Evolutionary conservation across 139 green algal genomes (phyloP).

Genomic region (Chlamydomonas schloesseri): DNA sequence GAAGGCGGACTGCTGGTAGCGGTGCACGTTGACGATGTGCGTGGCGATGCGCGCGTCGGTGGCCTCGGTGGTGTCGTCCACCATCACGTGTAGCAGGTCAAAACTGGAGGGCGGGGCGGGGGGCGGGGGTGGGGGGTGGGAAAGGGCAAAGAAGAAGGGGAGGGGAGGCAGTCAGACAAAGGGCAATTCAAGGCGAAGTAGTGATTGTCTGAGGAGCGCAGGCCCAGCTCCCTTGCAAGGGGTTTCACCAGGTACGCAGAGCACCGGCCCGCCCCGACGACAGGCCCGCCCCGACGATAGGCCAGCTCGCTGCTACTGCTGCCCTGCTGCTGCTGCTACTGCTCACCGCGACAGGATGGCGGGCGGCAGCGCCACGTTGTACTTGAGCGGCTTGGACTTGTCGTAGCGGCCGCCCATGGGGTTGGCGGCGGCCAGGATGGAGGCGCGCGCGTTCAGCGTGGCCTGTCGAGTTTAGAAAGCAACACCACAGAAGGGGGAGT

Average conservation of each 20-base stretch:
- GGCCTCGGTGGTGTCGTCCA: conserved; percentile 89
- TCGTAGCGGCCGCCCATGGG: conserved; percentile 95
- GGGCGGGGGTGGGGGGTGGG: background rate
- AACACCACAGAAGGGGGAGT: too few relatives aligned
- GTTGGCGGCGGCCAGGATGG: conserved; percentile 97
- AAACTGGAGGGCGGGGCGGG: conserved; percentile 74
- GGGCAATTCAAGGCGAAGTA: too few relatives aligned
- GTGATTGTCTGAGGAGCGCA: too few relatives aligned
- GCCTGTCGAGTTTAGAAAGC: too few relatives aligned
- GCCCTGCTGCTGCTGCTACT: too few relatives aligned
- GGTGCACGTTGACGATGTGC: conserved; percentile 88
- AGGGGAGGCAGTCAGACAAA: too few relatives aligned
- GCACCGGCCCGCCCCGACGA: too few relatives aligned
- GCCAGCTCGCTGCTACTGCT: too few relatives aligned
- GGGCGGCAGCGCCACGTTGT: conserved; percentile 92
- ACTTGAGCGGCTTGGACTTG: conserved; percentile 87
- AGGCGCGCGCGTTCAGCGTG: conserved; percentile 95
- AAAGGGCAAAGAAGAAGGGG: too few relatives aligned
- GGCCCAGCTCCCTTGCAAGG: too few relatives aligned
- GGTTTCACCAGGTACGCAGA: too few relatives aligned
- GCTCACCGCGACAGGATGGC: conserved; percentile 89
- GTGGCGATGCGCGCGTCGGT: conserved; percentile 82
- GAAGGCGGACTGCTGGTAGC: conserved; percentile 60
- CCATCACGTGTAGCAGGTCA: conserved; percentile 96
- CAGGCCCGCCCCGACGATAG: too few relatives aligned